Percentiles rank a stretch among this genome's conserved stretches.
These are phyloP conservation scores for Boletus subcaerulescens DNA, from an alignment of 768 basidiomycete species.

Conservation along the genomic window DNA sequence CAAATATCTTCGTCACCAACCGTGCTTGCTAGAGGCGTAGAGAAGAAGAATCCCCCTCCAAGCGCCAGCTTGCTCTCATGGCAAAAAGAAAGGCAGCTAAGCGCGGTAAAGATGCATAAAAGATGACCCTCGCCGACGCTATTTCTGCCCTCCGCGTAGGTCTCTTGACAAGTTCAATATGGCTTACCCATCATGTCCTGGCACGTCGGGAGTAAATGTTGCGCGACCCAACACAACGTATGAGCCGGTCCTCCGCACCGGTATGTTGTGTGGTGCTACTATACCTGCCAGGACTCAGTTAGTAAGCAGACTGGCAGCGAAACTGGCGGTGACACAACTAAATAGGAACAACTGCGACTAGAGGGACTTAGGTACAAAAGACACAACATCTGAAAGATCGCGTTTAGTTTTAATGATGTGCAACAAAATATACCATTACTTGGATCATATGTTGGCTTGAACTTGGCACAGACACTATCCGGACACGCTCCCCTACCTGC, in stretches of 20 bases:
- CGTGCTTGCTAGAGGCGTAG: slow-evolving; percentile 44
- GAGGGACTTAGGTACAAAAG: no score
- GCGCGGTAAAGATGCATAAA: slow-evolving; percentile 63
- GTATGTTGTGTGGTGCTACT: slow-evolving; percentile 70
- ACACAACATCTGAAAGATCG: no score
- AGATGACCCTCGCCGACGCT: slow-evolving; percentile 66
- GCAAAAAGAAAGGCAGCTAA: slow-evolving; percentile 57
- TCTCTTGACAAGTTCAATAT: slow-evolving; percentile 10
- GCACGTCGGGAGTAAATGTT: slow-evolving; percentile 69
- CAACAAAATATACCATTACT: no score
- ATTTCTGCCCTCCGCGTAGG: slow-evolving; percentile 69
- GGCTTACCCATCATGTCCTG: slow-evolving; percentile 2
- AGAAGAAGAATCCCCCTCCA: slow-evolving; percentile 60
- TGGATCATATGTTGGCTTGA: no score
- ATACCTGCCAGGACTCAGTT: no score
- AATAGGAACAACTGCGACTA: no score
- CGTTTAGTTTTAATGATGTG: no score
- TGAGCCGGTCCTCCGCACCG: slow-evolving; percentile 85
- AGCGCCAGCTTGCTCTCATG: slow-evolving; percentile 68
- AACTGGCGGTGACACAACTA: no score
- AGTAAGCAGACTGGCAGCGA: no score
- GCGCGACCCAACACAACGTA: slow-evolving; percentile 72
- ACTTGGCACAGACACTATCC: no score
- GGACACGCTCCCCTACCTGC: no score
- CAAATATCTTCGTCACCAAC: slow-evolving; percentile 40